Conservation (phyloP, 805 yeast genomes). For the Tetrapisispora iriomotensis region DNA sequence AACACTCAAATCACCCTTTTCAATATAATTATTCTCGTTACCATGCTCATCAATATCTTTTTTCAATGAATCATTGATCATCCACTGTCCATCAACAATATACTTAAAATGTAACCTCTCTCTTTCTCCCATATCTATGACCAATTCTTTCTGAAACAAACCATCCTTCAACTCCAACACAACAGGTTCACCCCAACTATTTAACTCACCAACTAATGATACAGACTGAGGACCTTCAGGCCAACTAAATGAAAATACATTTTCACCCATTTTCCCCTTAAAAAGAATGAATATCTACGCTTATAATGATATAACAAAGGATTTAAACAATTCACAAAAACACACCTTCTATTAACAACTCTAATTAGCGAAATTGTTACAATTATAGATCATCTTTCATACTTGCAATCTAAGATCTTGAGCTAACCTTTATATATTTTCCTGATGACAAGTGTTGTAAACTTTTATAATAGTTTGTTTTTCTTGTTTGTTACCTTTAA, state of each 20-base stretch:
- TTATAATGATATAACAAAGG: too few relatives aligned
- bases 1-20: slow-evolving; percentile 5
- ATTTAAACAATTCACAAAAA: too few relatives aligned
- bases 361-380: too few relatives aligned
- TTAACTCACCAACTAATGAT: slow-evolving; percentile 59
- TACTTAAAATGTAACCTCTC: slow-evolving; percentile 41
- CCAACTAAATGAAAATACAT: slow-evolving; percentile 25
- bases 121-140: slow-evolving; percentile 30
- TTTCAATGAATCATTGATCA: slow-evolving; percentile 31
- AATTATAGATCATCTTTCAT: too few relatives aligned
- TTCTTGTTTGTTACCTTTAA: too few relatives aligned
- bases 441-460: too few relatives aligned
- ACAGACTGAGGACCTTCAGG: slow-evolving; percentile 46
- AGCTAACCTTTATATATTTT: too few relatives aligned
- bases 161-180: slow-evolving; percentile 43
- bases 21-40: slow-evolving; percentile 31
- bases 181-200: slow-evolving; percentile 49
- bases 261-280: not conserved
- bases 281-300: not conserved
- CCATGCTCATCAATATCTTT: slow-evolving; percentile 35
- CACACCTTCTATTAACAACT: too few relatives aligned
- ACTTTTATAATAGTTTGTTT: too few relatives aligned
- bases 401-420: too few relatives aligned
- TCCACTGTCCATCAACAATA: slow-evolving; percentile 64
- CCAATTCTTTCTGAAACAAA: slow-evolving; percentile 48